Evolutionary conservation across 2,329 filamentous ascomycete species (phyloP).

Genomic region (Colletotrichum neosansevieriae): DNA sequence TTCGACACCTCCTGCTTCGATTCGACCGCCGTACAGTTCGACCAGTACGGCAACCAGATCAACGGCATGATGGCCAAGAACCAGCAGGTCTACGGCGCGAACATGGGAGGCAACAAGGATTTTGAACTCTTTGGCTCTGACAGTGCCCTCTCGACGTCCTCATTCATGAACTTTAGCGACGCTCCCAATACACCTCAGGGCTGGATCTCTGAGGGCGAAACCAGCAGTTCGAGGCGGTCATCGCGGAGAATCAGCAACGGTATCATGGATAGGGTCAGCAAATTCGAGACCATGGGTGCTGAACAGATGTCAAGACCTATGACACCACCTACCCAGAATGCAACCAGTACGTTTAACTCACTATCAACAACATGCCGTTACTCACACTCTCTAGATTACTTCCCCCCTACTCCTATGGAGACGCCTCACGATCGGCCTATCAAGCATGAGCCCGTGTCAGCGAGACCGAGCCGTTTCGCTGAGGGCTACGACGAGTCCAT

Average conservation of each 20-base stretch:
- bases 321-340: slow-evolving; percentile 73
- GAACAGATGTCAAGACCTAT: slow-evolving; percentile 64
- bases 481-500: slow-evolving; percentile 74
- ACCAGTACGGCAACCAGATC: slow-evolving; percentile 58
- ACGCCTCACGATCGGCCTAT: slow-evolving; percentile 66
- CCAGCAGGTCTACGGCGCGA: slow-evolving; percentile 55
- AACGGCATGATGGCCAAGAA: slow-evolving; percentile 61
- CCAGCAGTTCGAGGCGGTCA: slow-evolving; percentile 54
- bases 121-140: slow-evolving; percentile 63
- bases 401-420: slow-evolving; percentile 75
- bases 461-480: slow-evolving; percentile 63
- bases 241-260: slow-evolving; percentile 69
- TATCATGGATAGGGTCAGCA: slow-evolving; percentile 70
- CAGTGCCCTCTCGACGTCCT: slow-evolving; percentile 62
- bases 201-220: slow-evolving; percentile 66
- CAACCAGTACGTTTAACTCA: slow-evolving; percentile 63
- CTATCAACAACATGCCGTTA: not conserved
- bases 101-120: slow-evolving; percentile 58
- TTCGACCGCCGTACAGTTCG: slow-evolving; percentile 58
- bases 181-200: slow-evolving; percentile 55
- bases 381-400: slow-evolving; percentile 62
- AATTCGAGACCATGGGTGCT: slow-evolving; percentile 67
- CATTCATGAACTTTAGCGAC: slow-evolving; percentile 64
- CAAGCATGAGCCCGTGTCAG: slow-evolving; percentile 52
- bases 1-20: slow-evolving; percentile 64